These are phyloP conservation scores for Lactarius akahatsu DNA, from an alignment of 768 basidiomycete genomes.

Conservation along the genomic window DNA sequence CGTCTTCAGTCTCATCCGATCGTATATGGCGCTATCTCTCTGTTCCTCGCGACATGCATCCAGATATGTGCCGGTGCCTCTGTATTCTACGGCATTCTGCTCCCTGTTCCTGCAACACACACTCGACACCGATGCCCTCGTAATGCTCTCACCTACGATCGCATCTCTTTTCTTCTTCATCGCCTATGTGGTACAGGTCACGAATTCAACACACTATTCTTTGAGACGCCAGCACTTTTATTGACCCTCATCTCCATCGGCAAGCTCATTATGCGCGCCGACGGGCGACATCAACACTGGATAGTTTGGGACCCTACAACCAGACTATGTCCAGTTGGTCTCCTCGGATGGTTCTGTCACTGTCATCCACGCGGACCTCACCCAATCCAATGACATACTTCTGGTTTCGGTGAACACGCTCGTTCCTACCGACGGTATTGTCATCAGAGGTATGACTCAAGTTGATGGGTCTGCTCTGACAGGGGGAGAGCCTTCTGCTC, in stretches of 20 bases:
- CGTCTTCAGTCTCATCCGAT: constrained; percentile 37
- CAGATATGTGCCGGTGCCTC: constrained; percentile 39
- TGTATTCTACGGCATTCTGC: constrained; percentile 39
- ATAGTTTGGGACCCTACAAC: constrained; percentile 39
- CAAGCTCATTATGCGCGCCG: constrained; percentile 41
- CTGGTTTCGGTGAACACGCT: constrained; percentile 37
- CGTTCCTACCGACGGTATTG: constrained; percentile 44
- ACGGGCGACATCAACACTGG: constrained; percentile 37
- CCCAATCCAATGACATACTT: constrained; percentile 41
- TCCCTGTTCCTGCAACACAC: constrained; percentile 40
- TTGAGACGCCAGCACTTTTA: constrained; percentile 45
- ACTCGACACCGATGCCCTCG: constrained; percentile 42
- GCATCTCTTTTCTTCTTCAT: constrained; percentile 45
- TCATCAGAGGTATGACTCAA: constrained; percentile 38
- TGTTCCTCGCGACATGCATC: constrained; percentile 42
- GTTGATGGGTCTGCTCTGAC: constrained; percentile 47
- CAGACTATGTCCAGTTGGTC: constrained; percentile 35
- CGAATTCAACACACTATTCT: constrained; percentile 38
- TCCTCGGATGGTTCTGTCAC: constrained; percentile 29
- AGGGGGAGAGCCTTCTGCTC: constrained; percentile 42
- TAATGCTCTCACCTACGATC: constrained; percentile 40
- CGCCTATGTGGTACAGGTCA: constrained; percentile 38
- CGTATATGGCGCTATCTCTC: constrained; percentile 39
- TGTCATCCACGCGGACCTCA: constrained; percentile 35
- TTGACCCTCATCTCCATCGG: constrained; percentile 45